Evolutionary conservation across 2,329 filamentous ascomycete species (phyloP).

Genomic region (Diatrype stigma): DNA sequence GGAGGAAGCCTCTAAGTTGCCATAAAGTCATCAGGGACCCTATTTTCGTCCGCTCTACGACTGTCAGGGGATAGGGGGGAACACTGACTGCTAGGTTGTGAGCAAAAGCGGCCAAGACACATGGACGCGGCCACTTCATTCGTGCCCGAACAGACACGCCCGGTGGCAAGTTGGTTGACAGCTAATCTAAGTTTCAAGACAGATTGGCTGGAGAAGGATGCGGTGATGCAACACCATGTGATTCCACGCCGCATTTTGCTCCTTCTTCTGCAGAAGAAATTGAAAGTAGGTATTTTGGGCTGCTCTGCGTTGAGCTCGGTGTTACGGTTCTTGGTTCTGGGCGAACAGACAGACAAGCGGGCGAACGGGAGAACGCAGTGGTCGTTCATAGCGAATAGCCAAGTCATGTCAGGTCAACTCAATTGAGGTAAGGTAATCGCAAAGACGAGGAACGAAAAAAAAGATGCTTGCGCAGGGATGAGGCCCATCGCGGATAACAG

Average conservation of each 20-base stretch:
- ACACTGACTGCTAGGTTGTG: background rate
- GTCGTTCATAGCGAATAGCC: too few species aligned
- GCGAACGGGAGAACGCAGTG: too few species aligned
- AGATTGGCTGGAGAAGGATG: background rate
- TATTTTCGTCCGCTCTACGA: background rate
- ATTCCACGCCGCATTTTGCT: background rate
- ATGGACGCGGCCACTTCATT: too few species aligned
- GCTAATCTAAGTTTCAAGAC: background rate
- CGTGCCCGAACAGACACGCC: background rate
- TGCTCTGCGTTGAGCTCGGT: too few species aligned
- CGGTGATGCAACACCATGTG: background rate
- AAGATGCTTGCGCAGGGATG: conserved; percentile 2
- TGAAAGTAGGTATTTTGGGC: background rate
- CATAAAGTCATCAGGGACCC: background rate
- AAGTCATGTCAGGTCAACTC: too few species aligned
- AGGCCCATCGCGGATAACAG: conserved; percentile 15
- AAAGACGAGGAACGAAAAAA: background rate
- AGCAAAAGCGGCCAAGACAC: too few species aligned
- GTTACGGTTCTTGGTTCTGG: background rate
- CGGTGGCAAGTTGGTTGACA: background rate
- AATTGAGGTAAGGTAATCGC: too few species aligned
- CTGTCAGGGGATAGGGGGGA: background rate
- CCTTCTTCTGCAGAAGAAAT: background rate
- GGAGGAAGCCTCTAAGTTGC: background rate
- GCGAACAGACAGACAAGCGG: too few species aligned